These are phyloP conservation scores for Abrus pulchellus DNA, from an alignment of 306 rosid genomes.

Conservation along the genomic window DNA sequence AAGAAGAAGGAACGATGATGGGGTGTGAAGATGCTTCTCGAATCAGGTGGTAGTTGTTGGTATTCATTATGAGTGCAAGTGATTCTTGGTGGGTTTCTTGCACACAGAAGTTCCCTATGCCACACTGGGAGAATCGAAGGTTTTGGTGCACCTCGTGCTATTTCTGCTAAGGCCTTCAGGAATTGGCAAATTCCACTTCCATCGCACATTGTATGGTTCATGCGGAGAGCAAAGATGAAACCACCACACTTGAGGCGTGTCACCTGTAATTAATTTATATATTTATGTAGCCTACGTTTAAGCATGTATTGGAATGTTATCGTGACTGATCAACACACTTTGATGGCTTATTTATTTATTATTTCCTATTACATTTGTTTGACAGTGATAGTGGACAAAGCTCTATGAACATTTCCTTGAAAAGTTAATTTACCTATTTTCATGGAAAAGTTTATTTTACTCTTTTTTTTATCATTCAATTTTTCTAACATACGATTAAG, in stretches of 20 bases:
- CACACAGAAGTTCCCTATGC: conserved; percentile 25
- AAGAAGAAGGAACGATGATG: conserved; percentile 43
- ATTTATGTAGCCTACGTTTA: neutral
- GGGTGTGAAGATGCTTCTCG: neutral
- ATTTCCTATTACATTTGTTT: neutral
- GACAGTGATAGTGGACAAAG: neutral
- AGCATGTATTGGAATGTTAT: neutral
- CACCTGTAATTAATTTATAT: neutral
- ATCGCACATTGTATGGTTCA: conserved; percentile 22
- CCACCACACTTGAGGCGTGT: conserved; percentile 44
- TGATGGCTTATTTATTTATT: too few species aligned
- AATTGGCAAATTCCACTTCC: conserved; percentile 15
- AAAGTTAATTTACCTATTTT: too few species aligned
- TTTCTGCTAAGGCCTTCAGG: neutral
- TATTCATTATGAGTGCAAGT: conserved; percentile 28
- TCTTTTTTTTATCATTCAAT: too few species aligned
- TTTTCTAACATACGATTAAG: too few species aligned
- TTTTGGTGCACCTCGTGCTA: conserved; percentile 11
- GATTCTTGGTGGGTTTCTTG: conserved; percentile 40
- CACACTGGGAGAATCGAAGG: conserved; percentile 34
- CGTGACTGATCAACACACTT: neutral
- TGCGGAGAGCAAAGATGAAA: conserved; percentile 8
- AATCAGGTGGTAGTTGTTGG: neutral
- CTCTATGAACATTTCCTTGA: too few species aligned
- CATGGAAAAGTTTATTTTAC: too few species aligned